Evolutionary conservation across 805 yeast species (phyloP), one percentile per base, ranked within the genome.

Genomic region (Myxozyma lipomycoides): DNA sequence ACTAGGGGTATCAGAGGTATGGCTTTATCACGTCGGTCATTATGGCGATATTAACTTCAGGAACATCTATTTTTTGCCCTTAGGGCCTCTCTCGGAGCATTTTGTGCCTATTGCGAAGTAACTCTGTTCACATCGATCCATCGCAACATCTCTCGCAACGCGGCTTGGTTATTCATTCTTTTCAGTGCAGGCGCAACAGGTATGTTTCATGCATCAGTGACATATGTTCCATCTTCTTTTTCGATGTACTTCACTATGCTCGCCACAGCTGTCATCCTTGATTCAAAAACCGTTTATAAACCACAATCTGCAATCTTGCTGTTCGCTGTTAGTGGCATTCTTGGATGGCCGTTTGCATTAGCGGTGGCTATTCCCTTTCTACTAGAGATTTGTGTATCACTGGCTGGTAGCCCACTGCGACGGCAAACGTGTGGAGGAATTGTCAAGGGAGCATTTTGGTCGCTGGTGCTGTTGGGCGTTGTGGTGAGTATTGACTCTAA

Each of bases 291-390:
- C 23, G 17, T 39, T 17, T 43, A 23, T 22, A 25, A 49, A 2
- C 52, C 56, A 12, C 47, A 19, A 1, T 22, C 40, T 24, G 62
- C 63, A 3, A 46, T 67, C 34, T 39, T 72, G 1, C 75, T 75
- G 72, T 71, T 75, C 34, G 67, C 77, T 19, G 56, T 84, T n/a
- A 95, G 89, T 3, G 91, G 91, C 0, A 62, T 90, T 1, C 56
- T 85, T 26, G 97, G 97, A 1, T 91, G 97, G 97, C 97, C 97
- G 1, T 91, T 90, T 66, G 78, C 83, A 0, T 67, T 86, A 49
- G 81, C 77, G 0, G 66, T 88, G 49, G 81, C 81, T 1, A 57
- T 78, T 1, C 93, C 96, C 1, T 73, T 82, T 78, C 18, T 43
- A 70, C 1, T 79, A 12, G 61, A 64, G 18, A 32, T 60, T 3